Conservation (phyloP, 257 asterid species). For the Catharanthus roseus region DNA sequence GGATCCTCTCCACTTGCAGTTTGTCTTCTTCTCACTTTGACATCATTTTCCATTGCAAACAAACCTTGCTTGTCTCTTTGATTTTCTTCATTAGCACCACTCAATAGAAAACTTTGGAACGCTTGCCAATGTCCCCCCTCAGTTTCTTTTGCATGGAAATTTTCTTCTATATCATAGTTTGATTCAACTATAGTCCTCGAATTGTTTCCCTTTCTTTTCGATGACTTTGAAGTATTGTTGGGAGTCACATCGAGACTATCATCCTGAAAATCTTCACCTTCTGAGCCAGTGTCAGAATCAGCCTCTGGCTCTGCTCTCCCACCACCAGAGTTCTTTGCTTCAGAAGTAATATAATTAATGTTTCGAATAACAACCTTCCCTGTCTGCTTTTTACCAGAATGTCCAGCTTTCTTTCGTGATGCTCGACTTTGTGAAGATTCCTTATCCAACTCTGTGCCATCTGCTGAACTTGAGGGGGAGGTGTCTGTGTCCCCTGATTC, state of each 20-base stretch:
- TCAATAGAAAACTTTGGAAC: slow-evolving; percentile 74
- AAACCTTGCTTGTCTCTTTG: slow-evolving; percentile 36
- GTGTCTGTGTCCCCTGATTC: slow-evolving; percentile 33
- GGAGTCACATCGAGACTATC: slow-evolving; percentile 27
- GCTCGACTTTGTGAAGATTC: slow-evolving; percentile 39
- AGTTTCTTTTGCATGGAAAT: slow-evolving; percentile 42
- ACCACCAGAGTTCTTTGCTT: slow-evolving; percentile 21
- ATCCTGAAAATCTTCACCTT: slow-evolving; percentile 34
- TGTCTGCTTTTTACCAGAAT: slow-evolving; percentile 32
- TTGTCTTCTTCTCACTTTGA: slow-evolving; percentile 38
- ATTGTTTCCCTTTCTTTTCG: slow-evolving; percentile 42
- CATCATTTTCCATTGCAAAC: slow-evolving; percentile 56
- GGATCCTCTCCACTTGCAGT: slow-evolving; percentile 43
- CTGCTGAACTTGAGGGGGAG: slow-evolving; percentile 23
- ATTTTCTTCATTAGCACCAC: slow-evolving; percentile 55
- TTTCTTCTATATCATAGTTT: slow-evolving; percentile 27
- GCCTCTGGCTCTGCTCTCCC: slow-evolving; percentile 27
- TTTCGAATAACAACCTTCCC: slow-evolving; percentile 44
- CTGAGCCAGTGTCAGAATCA: slow-evolving; percentile 38
- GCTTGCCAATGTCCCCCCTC: slow-evolving; percentile 81
- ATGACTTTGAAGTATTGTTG: slow-evolving; percentile 34
- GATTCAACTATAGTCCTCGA: slow-evolving; percentile 32
- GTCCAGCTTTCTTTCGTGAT: slow-evolving; percentile 40
- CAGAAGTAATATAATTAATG: slow-evolving; percentile 40
- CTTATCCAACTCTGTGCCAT: slow-evolving; percentile 32